phyloP scores from a whole-genome alignment of 352 stramenopile species.

The Phytophthora citricola region DNA sequence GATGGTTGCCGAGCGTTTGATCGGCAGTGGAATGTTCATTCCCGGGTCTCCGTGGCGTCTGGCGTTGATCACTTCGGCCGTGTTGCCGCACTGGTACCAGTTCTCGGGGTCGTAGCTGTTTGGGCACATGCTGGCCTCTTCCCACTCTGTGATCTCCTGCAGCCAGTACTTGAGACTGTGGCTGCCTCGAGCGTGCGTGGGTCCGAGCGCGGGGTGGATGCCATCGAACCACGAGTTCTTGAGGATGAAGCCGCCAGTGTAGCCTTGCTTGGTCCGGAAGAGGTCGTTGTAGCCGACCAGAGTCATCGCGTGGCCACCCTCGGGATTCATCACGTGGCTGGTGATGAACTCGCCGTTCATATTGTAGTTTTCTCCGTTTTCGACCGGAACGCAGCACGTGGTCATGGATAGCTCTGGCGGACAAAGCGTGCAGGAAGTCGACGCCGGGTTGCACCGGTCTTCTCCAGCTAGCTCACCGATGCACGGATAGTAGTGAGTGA shows the following conservation, averaged over 20 bases:
- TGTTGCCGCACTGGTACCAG: conserved; percentile 78
- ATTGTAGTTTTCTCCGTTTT: conserved; percentile 58
- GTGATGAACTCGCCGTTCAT: conserved; percentile 76
- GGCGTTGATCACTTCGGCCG: conserved; percentile 52
- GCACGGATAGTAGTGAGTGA: conserved; percentile 59
- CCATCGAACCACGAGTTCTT: conserved; percentile 85
- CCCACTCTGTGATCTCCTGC: conserved; percentile 74
- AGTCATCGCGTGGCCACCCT: conserved; percentile 75
- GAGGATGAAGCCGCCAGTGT: conserved; percentile 71
- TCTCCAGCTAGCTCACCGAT: conserved; percentile 54
- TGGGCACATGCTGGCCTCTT: conserved; percentile 71
- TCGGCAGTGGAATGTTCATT: conserved; percentile 46
- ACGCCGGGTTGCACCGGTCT: conserved; percentile 61
- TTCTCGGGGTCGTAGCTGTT: conserved; percentile 78
- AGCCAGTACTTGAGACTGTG: conserved; percentile 79
- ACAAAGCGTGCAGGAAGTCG: conserved; percentile 56
- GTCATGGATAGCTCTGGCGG: conserved; percentile 54
- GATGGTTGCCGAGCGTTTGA: conserved; percentile 31
- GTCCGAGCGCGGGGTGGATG: conserved; percentile 63
- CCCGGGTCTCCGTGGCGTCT: conserved; percentile 36
- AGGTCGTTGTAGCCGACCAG: conserved; percentile 77
- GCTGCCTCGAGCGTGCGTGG: conserved; percentile 64
- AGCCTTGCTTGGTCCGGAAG: conserved; percentile 65
- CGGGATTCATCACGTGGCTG: conserved; percentile 51
- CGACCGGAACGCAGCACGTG: conserved; percentile 63